These are phyloP conservation scores for Sapria himalayana DNA, from an alignment of 345 rosid species.

Conservation along the genomic window DNA sequence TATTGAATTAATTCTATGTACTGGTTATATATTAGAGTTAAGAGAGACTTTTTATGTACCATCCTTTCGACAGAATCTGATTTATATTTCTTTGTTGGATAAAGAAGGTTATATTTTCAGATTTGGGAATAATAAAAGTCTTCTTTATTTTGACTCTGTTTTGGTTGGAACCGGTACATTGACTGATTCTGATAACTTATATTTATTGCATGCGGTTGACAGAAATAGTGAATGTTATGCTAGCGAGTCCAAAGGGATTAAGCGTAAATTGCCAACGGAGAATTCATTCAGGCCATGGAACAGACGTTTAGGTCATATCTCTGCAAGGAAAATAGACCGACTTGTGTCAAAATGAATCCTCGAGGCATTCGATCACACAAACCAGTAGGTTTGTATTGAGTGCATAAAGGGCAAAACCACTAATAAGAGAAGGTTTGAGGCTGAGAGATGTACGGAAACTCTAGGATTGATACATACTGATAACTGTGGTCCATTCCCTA, in stretches of 20 bases:
- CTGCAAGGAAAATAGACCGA: background rate
- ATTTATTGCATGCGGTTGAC: background rate
- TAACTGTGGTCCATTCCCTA: background rate
- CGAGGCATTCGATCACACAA: background rate
- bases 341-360: background rate
- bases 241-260: background rate
- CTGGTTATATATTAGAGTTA: background rate
- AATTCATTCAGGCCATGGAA: background rate
- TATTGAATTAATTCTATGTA: background rate
- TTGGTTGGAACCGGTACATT: background rate
- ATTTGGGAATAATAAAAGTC: too few species aligned
- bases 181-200: background rate
- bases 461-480: background rate
- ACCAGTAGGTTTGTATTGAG: background rate
- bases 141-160: background rate
- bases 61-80: background rate
- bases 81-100: background rate
- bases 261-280: background rate
- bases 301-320: background rate
- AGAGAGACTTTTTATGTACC: background rate
- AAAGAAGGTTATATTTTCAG: background rate
- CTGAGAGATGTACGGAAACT: background rate
- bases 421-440: too few species aligned
- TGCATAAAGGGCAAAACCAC: constrained; percentile 1
- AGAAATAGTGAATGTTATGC: background rate